These are phyloP conservation scores for Ustilago esculenta DNA, from an alignment of 1,284 basidiomycete genomes.

Conservation along the genomic window DNA sequence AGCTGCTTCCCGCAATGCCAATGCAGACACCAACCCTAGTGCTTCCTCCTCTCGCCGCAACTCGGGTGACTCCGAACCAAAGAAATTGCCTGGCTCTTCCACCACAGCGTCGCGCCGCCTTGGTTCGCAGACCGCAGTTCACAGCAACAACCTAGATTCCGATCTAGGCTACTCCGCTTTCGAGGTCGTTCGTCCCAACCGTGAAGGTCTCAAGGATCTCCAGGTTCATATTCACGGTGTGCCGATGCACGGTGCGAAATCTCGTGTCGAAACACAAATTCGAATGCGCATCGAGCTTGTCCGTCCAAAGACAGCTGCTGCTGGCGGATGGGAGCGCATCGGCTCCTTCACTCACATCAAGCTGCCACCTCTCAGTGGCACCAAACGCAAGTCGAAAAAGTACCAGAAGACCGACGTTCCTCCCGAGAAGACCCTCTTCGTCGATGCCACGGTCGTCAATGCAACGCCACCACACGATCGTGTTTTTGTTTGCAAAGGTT, in stretches of 20 bases:
- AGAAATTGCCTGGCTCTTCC: slow-evolving; percentile 23
- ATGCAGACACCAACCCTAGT: slow-evolving; percentile 15
- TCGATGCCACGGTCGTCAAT: slow-evolving; percentile 68
- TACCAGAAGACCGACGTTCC: slow-evolving; percentile 70
- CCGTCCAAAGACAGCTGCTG: slow-evolving; percentile 24
- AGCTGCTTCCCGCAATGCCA: slow-evolving; percentile 3
- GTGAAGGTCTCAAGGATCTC: slow-evolving; percentile 52
- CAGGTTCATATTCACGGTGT: slow-evolving; percentile 79
- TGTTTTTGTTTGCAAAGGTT: slow-evolving; percentile 74
- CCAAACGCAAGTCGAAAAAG: slow-evolving; percentile 75
- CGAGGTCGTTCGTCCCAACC: slow-evolving; percentile 50
- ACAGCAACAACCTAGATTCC: slow-evolving; percentile 57
- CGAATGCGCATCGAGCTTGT: slow-evolving; percentile 65
- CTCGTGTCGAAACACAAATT: slow-evolving; percentile 84
- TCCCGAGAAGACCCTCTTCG: slow-evolving; percentile 63
- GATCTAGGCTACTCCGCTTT: slow-evolving; percentile 56
- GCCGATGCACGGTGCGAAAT: slow-evolving; percentile 85
- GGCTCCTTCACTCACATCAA: slow-evolving; percentile 65
- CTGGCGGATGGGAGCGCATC: slow-evolving; percentile 60
- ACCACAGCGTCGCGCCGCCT: slow-evolving; percentile 19
- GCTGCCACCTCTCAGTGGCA: slow-evolving; percentile 64
- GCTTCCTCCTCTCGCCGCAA: slow-evolving; percentile 48
- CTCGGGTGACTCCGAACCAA: slow-evolving; percentile 43
- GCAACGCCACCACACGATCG: slow-evolving; percentile 79
- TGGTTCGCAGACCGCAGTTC: slow-evolving; percentile 44